phyloP scores from a whole-genome alignment of 371 early-diverging fungal genomes.

The Apophysomyces sp. region DNA sequence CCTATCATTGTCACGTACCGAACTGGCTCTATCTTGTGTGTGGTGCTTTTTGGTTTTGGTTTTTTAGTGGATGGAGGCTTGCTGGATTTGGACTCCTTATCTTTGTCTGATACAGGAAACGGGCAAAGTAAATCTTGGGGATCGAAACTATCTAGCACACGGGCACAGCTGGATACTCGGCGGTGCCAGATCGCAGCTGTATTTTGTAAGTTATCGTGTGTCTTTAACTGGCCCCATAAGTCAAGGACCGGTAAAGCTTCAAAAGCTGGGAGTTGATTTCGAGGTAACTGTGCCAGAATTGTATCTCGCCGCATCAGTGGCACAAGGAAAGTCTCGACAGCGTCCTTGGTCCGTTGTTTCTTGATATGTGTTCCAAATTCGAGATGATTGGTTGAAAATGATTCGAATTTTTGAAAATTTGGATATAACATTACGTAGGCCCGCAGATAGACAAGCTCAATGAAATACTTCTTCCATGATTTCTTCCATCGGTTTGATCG shows the following conservation, averaged over 20 bases:
- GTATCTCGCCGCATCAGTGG: constrained; percentile 59
- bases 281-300: constrained; percentile 51
- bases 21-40: neutral
- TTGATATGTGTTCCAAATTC: constrained; percentile 64
- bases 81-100: neutral
- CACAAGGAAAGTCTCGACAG: constrained; percentile 49
- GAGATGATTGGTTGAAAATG: constrained; percentile 67
- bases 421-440: constrained; percentile 69
- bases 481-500: constrained; percentile 62
- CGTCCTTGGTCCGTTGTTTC: constrained; percentile 34
- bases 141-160: constrained; percentile 19
- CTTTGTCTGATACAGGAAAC: neutral
- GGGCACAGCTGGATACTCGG: constrained; percentile 49
- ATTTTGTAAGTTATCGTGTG: constrained; percentile 39
- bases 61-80: neutral
- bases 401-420: constrained; percentile 57
- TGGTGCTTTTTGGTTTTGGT: neutral
- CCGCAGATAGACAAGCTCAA: constrained; percentile 61
- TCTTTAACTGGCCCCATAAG: constrained; percentile 53
- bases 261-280: constrained; percentile 47
- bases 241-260: constrained; percentile 52
- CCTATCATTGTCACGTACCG: neutral
- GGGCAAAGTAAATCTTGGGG: constrained; percentile 40
- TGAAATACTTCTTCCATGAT: constrained; percentile 69
- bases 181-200: constrained; percentile 42